Base-by-base conservation (phyloP, 768 basidiomycete genomes). In the Pleurotus tuber-regium region DNA sequence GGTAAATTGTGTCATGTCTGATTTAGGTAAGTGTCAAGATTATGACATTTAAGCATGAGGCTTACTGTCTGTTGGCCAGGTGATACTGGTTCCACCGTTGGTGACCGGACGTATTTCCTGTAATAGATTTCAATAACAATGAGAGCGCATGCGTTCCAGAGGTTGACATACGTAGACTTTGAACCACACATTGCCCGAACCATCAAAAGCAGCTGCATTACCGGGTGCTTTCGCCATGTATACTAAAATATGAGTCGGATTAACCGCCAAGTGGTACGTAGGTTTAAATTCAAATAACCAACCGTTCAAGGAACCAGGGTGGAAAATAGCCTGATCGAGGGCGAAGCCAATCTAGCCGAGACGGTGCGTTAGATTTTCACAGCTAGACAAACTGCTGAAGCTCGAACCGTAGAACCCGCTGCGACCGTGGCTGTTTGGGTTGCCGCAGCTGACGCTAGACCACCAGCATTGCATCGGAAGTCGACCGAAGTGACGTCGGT, bases 111-210 rank as follows among this genome's bases (percentile, higher is more conserved):
- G 61, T 53, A 78, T 70, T 61, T 79, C 46, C 46, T 48, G 25
- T 21, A 19, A 56, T 54, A 70, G 66, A 23, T 73, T 70, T 72
- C 74, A 58, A 12, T 26, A 43, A 4, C 16, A 43, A 30, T 30
- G 41, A 6, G 30, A 21, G 16, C 4, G 26, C 10, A n/a, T 5
- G 31, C 5, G 4, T 24, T 19, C 7, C 18, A 8, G 21, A 56
- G 9, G 35, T 57, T 12, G 44, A 38, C 42, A 57, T 49, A 31
- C 52, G 46, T 12, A 54, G 52, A 58, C 69, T 57, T 64, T 75
- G 67, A 78, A 78, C 78, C 78, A 78, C 9, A 77, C 75, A 9
- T 59, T 49, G 53, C 78, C 78, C 52, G 69, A 67, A 30, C 76
- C 77, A 28, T 69, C 73, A 42, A 66, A 78, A 30, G 54, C 56